Percentiles rank a stretch among this genome's conserved stretches.
Conservation (phyloP, 2,329 filamentous ascomycete species). For the Cladophialophora psammophila region DNA sequence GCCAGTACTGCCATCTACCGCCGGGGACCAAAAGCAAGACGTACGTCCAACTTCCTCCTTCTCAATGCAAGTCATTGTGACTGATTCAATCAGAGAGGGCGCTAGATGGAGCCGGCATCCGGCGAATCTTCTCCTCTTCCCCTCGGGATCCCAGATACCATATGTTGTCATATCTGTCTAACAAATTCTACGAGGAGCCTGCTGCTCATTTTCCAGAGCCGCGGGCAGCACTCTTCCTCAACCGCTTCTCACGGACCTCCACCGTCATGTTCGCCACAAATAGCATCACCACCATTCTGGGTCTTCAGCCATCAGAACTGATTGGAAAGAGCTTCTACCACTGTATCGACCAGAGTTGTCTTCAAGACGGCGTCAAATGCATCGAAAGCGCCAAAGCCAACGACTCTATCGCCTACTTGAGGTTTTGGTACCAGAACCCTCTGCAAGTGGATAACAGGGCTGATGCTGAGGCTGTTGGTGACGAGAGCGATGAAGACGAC, state of each 20-base stretch:
- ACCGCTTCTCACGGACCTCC: slow-evolving; percentile 82
- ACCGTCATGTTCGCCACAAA: slow-evolving; percentile 87
- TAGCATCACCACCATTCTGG: slow-evolving; percentile 76
- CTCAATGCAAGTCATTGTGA: slow-evolving; percentile 11
- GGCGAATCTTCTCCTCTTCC: slow-evolving; percentile 80
- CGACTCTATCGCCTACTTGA: slow-evolving; percentile 87
- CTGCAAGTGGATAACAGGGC: slow-evolving; percentile 63
- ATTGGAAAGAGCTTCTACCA: slow-evolving; percentile 84
- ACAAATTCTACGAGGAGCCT: slow-evolving; percentile 69
- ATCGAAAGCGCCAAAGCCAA: slow-evolving; percentile 87
- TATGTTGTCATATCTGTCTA: slow-evolving; percentile 84
- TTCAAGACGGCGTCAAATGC: slow-evolving; percentile 77
- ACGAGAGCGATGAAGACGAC: slow-evolving; percentile 53
- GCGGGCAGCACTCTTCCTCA: slow-evolving; percentile 82
- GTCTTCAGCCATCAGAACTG: slow-evolving; percentile 72
- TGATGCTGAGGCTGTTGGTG: slow-evolving; percentile 53
- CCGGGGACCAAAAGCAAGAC: slow-evolving; percentile 72
- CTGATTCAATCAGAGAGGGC: slow-evolving; percentile 68
- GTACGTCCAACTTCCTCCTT: slow-evolving; percentile 60
- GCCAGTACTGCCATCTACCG: slow-evolving; percentile 82
- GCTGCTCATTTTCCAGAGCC: slow-evolving; percentile 73
- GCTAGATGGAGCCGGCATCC: slow-evolving; percentile 77
- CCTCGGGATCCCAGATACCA: slow-evolving; percentile 85
- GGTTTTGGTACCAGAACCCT: slow-evolving; percentile 84
- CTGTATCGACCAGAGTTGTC: slow-evolving; percentile 79